Base-by-base conservation (phyloP, 805 yeast species). In the Barnettozyma sp. region DNA sequence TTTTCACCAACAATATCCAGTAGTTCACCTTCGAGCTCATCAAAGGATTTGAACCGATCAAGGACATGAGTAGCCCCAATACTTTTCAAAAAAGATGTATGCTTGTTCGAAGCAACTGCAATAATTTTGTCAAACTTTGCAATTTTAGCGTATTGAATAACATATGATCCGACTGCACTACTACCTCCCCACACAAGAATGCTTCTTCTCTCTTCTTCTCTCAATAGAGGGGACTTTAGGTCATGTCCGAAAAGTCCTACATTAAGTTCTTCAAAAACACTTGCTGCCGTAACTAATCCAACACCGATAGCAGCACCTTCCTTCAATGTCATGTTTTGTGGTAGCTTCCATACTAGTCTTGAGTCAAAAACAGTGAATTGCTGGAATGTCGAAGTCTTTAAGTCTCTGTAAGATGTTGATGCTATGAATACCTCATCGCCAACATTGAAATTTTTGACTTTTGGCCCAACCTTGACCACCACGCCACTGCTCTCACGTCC, bases 101-200 rank as follows among this genome's bases (percentile, higher is more conserved):
- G 60, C 42, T 62, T 65, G 28, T 45, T 38, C 3, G 73, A 63
- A 6, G 78, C 66, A 15, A 71, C 65, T 2, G 68, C 66, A 34
- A 68, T 51, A 17, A 68, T 66, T 16, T 55, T 58, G 14, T 50
- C 36, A 26, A 66, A 56, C 3, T 63, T 65, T 13, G 63, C 58
- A 21, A 61, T 44, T 35, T 53, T 65, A 2, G 71, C 69, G 24
- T 68, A 40, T 44, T 68, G 73, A 11, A 63, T 56, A 10, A 62
- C 48, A 41, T 64, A 67, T 6, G 66, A 49, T 1, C 72, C 73
- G 27, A 68, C 71, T 23, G 66, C 67, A 16, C 71, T 64, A 5
- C 69, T 60, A 4, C 70, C 73, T 24, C 73, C 73, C 73, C 73
- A 68, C n/a, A 68, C 54, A 6, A 65, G 37, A 10, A 64, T 35